Percentiles rank a stretch among this genome's conserved stretches.
phyloP scores from a whole-genome alignment of 805 yeast genomes.

The Metschnikowia corniflorae region DNA sequence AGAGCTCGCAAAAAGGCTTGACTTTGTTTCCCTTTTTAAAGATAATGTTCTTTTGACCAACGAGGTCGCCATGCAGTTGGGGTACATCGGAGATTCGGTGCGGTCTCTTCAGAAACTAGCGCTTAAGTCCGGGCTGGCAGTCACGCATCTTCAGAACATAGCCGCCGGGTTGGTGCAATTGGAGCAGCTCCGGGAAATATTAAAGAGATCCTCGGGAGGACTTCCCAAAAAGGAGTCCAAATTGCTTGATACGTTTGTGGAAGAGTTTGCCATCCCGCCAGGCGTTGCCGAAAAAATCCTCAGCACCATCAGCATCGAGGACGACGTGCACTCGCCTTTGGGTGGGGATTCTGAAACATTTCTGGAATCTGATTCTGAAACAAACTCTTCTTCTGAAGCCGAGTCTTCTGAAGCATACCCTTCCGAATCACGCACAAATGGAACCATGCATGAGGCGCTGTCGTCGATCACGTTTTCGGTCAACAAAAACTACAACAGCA shows the following conservation, averaged over 20 bases:
- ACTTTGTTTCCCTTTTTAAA: conserved; percentile 31
- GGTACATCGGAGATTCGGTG: conserved; percentile 52
- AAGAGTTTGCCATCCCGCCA: conserved; percentile 35
- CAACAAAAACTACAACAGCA: conserved; percentile 30
- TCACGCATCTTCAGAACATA: conserved; percentile 27
- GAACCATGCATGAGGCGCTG: not conserved
- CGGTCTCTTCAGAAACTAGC: conserved; percentile 54
- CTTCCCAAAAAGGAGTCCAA: conserved; percentile 20
- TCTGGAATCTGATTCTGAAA: not conserved
- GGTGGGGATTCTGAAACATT: not conserved
- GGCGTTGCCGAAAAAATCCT: conserved; percentile 42
- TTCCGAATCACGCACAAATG: not conserved
- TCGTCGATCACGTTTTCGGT: conserved; percentile 25
- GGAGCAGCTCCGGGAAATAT: conserved; percentile 6
- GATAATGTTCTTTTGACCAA: conserved; percentile 20
- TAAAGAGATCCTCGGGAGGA: conserved; percentile 18
- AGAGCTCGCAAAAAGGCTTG: conserved; percentile 52
- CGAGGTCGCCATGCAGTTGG: conserved; percentile 33
- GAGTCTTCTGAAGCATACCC: not conserved
- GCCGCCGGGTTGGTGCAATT: conserved; percentile 31
- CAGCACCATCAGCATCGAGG: conserved; percentile 8
- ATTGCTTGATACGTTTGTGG: conserved; percentile 20
- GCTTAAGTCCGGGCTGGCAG: conserved; percentile 33
- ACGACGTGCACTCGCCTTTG: not conserved
- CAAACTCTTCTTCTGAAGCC: not conserved